Evolutionary conservation across 306 rosid species (phyloP).

Genomic region (Pyrus bretschneideri): DNA sequence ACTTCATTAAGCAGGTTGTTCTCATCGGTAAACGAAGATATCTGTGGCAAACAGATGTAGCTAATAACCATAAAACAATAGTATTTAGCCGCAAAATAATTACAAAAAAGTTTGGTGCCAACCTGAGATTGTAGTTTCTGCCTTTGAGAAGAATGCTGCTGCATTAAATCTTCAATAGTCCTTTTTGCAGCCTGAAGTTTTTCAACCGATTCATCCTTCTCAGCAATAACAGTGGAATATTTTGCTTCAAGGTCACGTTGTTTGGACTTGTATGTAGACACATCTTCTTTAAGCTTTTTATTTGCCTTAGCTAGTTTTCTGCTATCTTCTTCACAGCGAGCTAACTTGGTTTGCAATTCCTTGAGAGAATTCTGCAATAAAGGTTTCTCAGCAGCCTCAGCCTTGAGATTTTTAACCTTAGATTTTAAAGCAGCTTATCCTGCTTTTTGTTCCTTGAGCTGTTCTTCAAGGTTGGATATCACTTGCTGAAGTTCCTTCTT

Average conservation of each 20-base stretch:
- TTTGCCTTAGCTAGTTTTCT: conserved; percentile 48
- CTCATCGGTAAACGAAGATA: conserved; percentile 69
- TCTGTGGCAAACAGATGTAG: conserved; percentile 33
- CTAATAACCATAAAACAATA: background rate
- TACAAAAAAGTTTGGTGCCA: background rate
- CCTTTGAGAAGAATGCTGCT: too few relatives aligned
- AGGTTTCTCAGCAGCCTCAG: conserved; percentile 54
- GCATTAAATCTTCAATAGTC: too few relatives aligned
- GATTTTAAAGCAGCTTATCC: conserved; percentile 47
- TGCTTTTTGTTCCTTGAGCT: conserved; percentile 49
- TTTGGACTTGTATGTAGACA: conserved; percentile 46
- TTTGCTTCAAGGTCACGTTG: background rate
- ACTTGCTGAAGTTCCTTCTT: too few relatives aligned
- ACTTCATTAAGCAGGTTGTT: conserved; percentile 66
- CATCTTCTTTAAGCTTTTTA: conserved; percentile 48
- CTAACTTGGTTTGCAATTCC: conserved; percentile 55
- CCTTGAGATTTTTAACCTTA: conserved; percentile 55
- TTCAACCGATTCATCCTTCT: too few relatives aligned
- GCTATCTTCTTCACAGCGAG: conserved; percentile 49
- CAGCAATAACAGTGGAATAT: too few relatives aligned
- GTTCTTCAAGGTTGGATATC: too few relatives aligned
- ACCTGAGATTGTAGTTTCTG: too few relatives aligned
- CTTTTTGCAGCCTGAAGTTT: too few relatives aligned
- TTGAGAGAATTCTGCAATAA: conserved; percentile 43
- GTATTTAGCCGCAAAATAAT: background rate